Conservation (phyloP, 129 eudicot species). For the Heracleum sosnowskyi region DNA sequence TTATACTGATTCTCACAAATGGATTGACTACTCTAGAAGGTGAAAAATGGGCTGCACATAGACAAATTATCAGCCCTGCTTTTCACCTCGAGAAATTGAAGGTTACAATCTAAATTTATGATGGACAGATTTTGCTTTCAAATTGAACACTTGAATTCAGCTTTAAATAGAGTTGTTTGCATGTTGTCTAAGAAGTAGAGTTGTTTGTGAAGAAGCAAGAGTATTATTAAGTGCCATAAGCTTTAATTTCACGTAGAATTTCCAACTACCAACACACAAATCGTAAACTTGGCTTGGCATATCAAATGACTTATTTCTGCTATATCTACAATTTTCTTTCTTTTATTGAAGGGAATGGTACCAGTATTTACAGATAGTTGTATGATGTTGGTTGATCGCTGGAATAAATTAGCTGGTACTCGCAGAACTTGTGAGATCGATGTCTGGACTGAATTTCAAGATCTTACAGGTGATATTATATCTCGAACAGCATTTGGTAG, state of each 20-base stretch:
- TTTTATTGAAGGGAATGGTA: conserved; percentile 27
- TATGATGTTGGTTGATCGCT: conserved; percentile 17
- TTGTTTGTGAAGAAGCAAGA: too few species aligned
- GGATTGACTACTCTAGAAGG: conserved; percentile 39
- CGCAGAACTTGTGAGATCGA: conserved; percentile 31
- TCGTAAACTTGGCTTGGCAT: neutral
- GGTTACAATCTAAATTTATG: conserved; percentile 17
- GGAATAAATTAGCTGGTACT: conserved; percentile 21
- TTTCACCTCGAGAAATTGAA: conserved; percentile 38
- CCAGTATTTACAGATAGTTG: conserved; percentile 22
- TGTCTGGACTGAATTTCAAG: conserved; percentile 37
- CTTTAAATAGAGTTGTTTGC: too few species aligned
- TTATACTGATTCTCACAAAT: conserved; percentile 23
- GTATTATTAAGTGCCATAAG: too few species aligned
- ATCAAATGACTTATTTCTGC: neutral
- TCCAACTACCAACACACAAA: too few species aligned
- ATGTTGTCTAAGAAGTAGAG: too few species aligned
- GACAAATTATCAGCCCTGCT: conserved; percentile 47
- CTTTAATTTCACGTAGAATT: too few species aligned
- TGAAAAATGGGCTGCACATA: conserved; percentile 42
- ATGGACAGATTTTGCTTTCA: neutral
- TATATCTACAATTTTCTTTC: neutral
- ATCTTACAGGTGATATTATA: conserved; percentile 35
- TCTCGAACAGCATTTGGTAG: conserved; percentile 53
- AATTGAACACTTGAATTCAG: too few species aligned